Conservation (phyloP, 129 eudicot species). For the Gnaphalium uliginosum region DNA sequence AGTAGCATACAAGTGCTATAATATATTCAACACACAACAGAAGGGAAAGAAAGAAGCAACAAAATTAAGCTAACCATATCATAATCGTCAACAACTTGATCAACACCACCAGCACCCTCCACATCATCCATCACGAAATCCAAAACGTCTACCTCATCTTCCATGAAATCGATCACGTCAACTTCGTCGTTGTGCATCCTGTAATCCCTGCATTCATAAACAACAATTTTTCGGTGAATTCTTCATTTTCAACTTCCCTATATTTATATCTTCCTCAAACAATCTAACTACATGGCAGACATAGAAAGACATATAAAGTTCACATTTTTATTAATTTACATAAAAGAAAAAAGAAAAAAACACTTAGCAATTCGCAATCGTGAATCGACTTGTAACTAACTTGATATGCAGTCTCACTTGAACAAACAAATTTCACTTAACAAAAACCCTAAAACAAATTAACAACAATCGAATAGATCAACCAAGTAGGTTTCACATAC, state of each 20-base stretch:
- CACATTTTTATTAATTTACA: not conserved
- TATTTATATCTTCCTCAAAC: conserved; percentile 3
- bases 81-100: conserved; percentile 52
- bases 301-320: not conserved
- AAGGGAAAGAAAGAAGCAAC: not conserved
- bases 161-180: conserved; percentile 51
- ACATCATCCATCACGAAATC: conserved; percentile 54
- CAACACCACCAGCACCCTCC: conserved; percentile 43
- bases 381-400: not conserved
- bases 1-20: not conserved
- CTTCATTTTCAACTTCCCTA: not conserved
- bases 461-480: conserved; percentile 4
- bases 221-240: not conserved
- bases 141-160: conserved; percentile 51
- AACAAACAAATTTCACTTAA: conserved; percentile 4
- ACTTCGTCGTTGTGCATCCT: conserved; percentile 43
- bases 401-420: not conserved
- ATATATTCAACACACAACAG: not conserved
- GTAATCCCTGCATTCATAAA: conserved; percentile 33
- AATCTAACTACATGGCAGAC: not conserved
- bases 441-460: not conserved
- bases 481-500: not conserved
- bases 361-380: not conserved
- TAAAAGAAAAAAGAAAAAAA: no score
- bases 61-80: conserved; percentile 54